phyloP scores from a whole-genome alignment of 495 filamentous ascomycete species.

The Aspergillus nanangensis region DNA sequence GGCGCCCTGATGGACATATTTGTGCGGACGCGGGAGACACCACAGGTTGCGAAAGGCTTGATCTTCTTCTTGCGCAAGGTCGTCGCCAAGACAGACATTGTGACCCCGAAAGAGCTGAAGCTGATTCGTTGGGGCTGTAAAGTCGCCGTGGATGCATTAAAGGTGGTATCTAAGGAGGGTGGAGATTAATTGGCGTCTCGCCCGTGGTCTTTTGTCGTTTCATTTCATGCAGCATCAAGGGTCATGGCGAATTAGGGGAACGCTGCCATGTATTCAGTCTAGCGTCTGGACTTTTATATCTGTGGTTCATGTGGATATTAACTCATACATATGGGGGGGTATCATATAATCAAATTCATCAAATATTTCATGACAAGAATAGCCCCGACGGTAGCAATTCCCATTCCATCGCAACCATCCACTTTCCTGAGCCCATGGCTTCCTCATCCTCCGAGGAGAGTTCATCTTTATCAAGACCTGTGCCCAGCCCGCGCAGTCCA shows the following conservation, averaged over 20 bases:
- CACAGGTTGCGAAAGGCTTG: conserved; percentile 63
- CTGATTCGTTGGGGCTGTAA: conserved; percentile 67
- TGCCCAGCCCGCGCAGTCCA: background rate
- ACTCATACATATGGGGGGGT: no score
- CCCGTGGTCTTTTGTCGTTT: no score
- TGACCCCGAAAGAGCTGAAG: conserved; percentile 52
- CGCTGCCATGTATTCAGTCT: no score
- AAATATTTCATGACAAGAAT: conserved; percentile 16
- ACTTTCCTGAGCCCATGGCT: conserved; percentile 10
- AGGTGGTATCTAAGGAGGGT: conserved; percentile 36
- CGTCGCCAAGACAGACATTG: conserved; percentile 69
- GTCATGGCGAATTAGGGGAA: no score
- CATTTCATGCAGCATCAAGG: no score
- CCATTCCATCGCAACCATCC: conserved; percentile 42
- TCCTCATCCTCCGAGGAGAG: background rate
- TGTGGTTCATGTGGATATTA: no score
- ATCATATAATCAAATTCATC: no score
- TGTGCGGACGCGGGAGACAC: conserved; percentile 50
- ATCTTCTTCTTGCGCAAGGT: conserved; percentile 76
- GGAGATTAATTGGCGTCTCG: background rate
- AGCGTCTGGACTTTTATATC: no score
- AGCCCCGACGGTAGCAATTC: no score
- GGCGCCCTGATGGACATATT: conserved; percentile 62
- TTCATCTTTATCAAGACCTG: background rate
- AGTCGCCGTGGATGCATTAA: conserved; percentile 55